These are phyloP conservation scores for Wickerhamomyces pijperi DNA, from an alignment of 805 yeast species.

Conservation along the genomic window DNA sequence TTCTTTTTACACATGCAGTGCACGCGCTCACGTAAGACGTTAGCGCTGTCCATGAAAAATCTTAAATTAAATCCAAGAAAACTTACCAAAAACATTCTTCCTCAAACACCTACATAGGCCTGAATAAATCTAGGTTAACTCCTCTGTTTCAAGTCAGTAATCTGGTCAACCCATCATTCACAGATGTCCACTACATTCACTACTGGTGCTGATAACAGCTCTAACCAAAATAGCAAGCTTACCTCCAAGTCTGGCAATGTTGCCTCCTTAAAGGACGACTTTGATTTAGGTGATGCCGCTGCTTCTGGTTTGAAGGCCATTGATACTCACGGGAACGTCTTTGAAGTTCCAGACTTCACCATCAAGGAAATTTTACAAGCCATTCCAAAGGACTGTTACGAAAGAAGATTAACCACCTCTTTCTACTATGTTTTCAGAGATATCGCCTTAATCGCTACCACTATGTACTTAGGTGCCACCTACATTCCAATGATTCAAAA, in stretches of 20 bases:
- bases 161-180: neutral
- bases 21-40: too few relatives aligned
- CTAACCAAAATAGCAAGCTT: neutral
- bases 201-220: neutral
- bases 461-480: constrained; percentile 43
- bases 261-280: constrained; percentile 6
- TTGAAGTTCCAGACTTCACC: constrained; percentile 63
- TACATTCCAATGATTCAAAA: constrained; percentile 41
- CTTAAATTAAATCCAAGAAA: too few relatives aligned
- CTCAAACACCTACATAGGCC: too few relatives aligned
- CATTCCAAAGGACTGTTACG: constrained; percentile 68
- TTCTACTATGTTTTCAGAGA: constrained; percentile 62
- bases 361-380: constrained; percentile 65
- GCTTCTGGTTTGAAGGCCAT: constrained; percentile 23
- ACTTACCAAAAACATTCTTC: too few relatives aligned
- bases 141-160: neutral
- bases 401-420: constrained; percentile 44
- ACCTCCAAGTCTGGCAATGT: constrained; percentile 2
- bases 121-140: too few relatives aligned
- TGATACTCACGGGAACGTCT: constrained; percentile 40
- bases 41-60: too few relatives aligned
- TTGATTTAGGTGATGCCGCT: constrained; percentile 5
- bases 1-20: too few relatives aligned
- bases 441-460: constrained; percentile 32
- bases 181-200: neutral